Conservation (phyloP, 139 green algal species). For the Chlamydomonas sp. region DNA sequence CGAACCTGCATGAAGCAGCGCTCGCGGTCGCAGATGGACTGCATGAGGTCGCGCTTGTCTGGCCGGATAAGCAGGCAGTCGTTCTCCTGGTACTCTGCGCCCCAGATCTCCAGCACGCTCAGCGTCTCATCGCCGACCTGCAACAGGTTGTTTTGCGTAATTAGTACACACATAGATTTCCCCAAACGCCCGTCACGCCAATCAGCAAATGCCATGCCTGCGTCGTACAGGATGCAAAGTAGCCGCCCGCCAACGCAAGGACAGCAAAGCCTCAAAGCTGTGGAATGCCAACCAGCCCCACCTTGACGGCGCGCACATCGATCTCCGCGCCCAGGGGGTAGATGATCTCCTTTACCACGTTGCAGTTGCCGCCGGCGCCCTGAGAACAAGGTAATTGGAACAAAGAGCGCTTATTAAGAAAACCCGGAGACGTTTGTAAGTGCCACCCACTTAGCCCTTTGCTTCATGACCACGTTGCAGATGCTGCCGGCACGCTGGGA, state of each 20-base stretch:
- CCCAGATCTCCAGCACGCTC: constrained; percentile 99
- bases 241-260: no score
- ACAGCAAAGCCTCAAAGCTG: constrained; percentile 95
- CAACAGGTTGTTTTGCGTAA: no score
- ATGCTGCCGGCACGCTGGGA: no score
- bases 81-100: constrained; percentile 99
- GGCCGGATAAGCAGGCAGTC: constrained; percentile 92
- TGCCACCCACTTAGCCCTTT: no score
- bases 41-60: constrained; percentile 76
- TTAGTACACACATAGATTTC: no score
- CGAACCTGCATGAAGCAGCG: constrained; percentile 89
- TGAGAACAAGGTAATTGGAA: constrained; percentile 58
- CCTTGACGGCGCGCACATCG: constrained; percentile 88
- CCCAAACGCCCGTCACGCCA: no score
- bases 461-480: no score
- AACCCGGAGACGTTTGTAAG: no score
- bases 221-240: no score
- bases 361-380: constrained; percentile 99
- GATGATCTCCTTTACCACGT: constrained; percentile 99
- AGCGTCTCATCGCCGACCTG: constrained; percentile 95
- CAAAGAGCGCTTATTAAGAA: no score
- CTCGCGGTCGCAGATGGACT: constrained; percentile 92
- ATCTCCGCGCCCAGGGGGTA: constrained; percentile 97
- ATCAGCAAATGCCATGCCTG: no score
- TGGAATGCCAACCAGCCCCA: constrained; percentile 56